Evolutionary conservation across 768 basidiomycete genomes (phyloP).

Genomic region (Xerocomellus dryophilus): DNA sequence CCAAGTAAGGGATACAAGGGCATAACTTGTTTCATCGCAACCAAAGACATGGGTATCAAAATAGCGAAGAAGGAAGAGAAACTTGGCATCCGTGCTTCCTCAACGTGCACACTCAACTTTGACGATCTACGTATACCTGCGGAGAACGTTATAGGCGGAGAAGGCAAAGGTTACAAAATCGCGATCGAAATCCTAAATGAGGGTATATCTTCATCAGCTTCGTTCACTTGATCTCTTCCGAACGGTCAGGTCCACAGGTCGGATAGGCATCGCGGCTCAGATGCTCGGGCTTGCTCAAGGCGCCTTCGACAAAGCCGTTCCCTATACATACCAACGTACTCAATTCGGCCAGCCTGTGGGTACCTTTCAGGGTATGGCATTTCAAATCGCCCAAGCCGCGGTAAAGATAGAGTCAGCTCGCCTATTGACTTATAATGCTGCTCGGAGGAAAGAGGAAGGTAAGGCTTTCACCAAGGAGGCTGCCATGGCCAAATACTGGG

Average conservation of each 20-base stretch:
- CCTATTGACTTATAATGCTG: constrained; percentile 93
- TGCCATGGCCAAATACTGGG: constrained; percentile 96
- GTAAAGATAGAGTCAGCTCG: constrained; percentile 88
- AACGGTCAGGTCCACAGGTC: constrained; percentile 41
- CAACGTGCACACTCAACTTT: constrained; percentile 91
- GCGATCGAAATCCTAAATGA: constrained; percentile 98
- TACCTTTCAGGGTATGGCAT: constrained; percentile 93
- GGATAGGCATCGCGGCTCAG: constrained; percentile 97
- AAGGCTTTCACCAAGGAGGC: constrained; percentile 86
- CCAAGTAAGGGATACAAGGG: constrained; percentile 97
- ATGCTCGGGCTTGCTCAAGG: constrained; percentile 99
- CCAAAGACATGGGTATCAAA: constrained; percentile 94
- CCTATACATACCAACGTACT: constrained; percentile 88
- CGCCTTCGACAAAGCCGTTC: constrained; percentile 93
- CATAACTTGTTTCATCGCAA: constrained; percentile 95
- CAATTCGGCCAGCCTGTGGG: constrained; percentile 96
- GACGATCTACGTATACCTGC: constrained; percentile 85
- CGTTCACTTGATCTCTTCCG: not conserved
- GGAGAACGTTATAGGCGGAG: constrained; percentile 89
- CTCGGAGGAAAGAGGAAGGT: constrained; percentile 90
- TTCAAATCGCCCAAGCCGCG: constrained; percentile 90
- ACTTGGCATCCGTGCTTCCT: constrained; percentile 93
- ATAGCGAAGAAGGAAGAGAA: constrained; percentile 99
- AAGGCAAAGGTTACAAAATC: constrained; percentile 92
- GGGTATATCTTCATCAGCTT: constrained; percentile 39